These are phyloP conservation scores for Marasmius tenuissimus DNA, from an alignment of 1,284 basidiomycete genomes.

Conservation along the genomic window DNA sequence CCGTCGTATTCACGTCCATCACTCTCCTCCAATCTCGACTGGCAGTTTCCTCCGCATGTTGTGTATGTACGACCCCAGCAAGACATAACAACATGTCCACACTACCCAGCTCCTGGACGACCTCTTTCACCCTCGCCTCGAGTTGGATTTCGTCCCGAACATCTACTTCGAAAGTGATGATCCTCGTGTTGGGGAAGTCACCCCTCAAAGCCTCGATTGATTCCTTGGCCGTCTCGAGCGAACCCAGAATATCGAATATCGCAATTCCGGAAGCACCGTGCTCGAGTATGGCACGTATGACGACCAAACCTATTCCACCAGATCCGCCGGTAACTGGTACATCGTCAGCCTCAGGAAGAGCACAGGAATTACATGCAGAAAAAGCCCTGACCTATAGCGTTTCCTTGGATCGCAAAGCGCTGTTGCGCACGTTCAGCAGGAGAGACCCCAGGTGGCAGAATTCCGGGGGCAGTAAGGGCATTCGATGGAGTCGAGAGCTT, in stretches of 20 bases:
- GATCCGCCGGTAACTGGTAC: constrained; percentile 44
- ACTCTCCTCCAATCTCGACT: constrained; percentile 35
- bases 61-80: constrained; percentile 37
- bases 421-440: constrained; percentile 28
- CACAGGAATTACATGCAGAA: not conserved
- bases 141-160: constrained; percentile 34
- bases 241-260: constrained; percentile 35
- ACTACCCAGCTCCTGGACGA: constrained; percentile 28
- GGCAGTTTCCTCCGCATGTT: constrained; percentile 29
- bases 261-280: constrained; percentile 39
- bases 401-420: constrained; percentile 38
- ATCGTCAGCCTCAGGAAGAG: no score
- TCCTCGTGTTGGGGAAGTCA: constrained; percentile 34
- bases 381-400: constrained; percentile 34
- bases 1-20: constrained; percentile 41
- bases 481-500: constrained; percentile 31
- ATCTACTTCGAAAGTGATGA: constrained; percentile 34
- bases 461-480: constrained; percentile 32
- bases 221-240: constrained; percentile 19
- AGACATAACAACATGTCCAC: constrained; percentile 40
- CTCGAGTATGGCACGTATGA: constrained; percentile 38
- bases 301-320: constrained; percentile 35
- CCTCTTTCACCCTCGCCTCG: constrained; percentile 26
- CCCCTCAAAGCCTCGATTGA: constrained; percentile 25
- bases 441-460: constrained; percentile 19